Conservation (phyloP, 176 grass and related monocot species). For the Triticum turgidum region DNA sequence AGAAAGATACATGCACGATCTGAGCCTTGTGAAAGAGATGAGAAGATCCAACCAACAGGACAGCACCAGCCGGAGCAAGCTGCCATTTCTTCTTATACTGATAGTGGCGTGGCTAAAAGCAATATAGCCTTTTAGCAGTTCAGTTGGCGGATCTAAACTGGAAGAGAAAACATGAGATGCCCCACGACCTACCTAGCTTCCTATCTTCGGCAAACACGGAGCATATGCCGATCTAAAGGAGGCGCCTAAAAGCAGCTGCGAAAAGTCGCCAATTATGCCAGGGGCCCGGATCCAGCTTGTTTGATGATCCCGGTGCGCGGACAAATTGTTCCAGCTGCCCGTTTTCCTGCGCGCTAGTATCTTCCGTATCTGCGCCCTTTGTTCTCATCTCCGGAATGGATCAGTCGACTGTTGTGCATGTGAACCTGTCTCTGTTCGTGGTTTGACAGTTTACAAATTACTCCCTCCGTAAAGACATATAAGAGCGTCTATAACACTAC, state of each 20-base stretch:
- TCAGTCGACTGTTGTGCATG: not conserved
- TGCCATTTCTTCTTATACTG: not conserved
- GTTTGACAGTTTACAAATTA: not conserved
- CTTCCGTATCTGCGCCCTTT: not conserved
- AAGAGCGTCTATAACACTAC: too few species aligned
- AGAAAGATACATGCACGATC: not conserved
- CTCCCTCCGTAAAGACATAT: too few species aligned
- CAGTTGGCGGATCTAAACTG: not conserved
- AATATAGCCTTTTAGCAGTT: not conserved
- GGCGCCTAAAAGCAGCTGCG: not conserved
- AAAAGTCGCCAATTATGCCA: not conserved
- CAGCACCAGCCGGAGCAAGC: not conserved
- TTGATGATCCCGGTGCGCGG: not conserved
- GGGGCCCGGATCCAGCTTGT: not conserved
- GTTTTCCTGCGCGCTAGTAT: not conserved
- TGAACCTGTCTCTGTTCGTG: not conserved
- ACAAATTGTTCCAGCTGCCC: not conserved
- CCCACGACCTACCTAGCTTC: not conserved
- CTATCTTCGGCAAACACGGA: constrained; percentile 8
- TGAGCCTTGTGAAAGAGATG: not conserved
- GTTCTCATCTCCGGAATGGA: not conserved
- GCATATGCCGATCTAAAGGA: not conserved
- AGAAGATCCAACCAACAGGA: not conserved
- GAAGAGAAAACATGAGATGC: not conserved
- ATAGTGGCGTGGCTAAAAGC: not conserved